Evolutionary conservation across 345 rosid species (phyloP), one percentile per base, ranked within the genome.

Genomic region (Bruguiera sexangula): DNA sequence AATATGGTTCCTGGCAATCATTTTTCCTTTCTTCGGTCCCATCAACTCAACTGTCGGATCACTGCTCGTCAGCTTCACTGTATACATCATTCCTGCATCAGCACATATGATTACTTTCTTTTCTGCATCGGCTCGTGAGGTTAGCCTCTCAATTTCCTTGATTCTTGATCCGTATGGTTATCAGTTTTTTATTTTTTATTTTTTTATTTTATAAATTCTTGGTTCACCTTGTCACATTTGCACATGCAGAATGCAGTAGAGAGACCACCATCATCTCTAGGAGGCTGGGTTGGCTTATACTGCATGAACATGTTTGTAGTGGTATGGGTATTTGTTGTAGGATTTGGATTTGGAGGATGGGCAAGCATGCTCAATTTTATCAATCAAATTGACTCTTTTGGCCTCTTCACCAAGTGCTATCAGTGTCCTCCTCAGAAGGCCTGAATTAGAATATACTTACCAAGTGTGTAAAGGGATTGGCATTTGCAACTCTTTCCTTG

Each of bases 291-390:
- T 56, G 98, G 98, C 6, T 69, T 74, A 10, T 94, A 86, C 68
- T 85, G 89, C 62, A 66, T 81, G 59, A 91, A 94, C 83, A 63
- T 73, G 6, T 89, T 91, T 63, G 92, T 94, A 62, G 97, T 91
- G 79, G 87, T 85, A 8, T 94, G 98, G 98, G 98, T 94, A 18
- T 77, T 91, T 27, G 74, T 94, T 0, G 93, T 94, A 53, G 98
- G 98, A 56, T 94, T 94, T 54, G 98, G 98, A 55, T 89, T 94
- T 43, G 97, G 98, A 72, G 98, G 98, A 80, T 94, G 97, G 97
- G 98, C 98, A 39, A 94, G 97, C 76, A 83, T 86, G 93, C 83
- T 91, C 75, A 94, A 94, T 72, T 94, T 94, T 80, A 77, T 91
- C n/a, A 96, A 78, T 48, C 98, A 94, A 73, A 83, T 94, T 67